Evolutionary conservation across 2,329 filamentous ascomycete genomes (phyloP), one percentile per base, ranked within the genome.

Genomic region (Huntiella moniliformis): DNA sequence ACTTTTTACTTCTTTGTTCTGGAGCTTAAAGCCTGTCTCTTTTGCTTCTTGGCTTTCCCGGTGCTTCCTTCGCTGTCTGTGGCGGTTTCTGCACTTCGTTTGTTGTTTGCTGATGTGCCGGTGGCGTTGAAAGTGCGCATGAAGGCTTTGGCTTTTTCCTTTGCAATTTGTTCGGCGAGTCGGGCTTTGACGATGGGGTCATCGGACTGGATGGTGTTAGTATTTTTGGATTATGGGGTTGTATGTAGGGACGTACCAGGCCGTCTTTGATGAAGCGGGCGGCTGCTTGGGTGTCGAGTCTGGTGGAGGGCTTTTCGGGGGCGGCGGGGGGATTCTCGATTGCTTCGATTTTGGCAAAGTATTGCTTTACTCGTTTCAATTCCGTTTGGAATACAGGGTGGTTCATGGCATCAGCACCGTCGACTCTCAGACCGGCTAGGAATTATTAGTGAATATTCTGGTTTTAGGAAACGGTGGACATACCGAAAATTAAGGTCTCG

Each of bases 311-410:
- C 61, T 43, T 39, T 32, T 46, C 44, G 13, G 11, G 11, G 5
- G 32, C 28, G 12, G 15, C 11, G 3, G 71, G 68, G 1, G 73
- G 71, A 5, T 67, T 70, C 61, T 95, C 86, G 3, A 76, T 71
- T 11, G 68, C 67, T 57, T 91, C 84, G 59, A 96, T 88, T 66
- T 96, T 98, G 50, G 74, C 76, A 62, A 94, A 93, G 61, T 96
- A 96, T 58, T 86, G 81, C 60, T 79, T 85, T 45, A 96, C 79
- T 47, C 91, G 77, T 49, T 76, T 79, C 51, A 98, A 71, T 65
- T 98, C 91, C 5, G 51, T 52, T 49, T 72, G 71, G 62, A 85
- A 91, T 49, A 98, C 75, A 22, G 83, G 73, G 58, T 96, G 88
- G 44, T 81, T 71, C 59, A 82, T 85, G n/a, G 82, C 79, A 56